A percentile compares a stretch with the other conserved stretches of the same genome.
Evolutionary conservation across 805 yeast species (phyloP).

Genomic region (Debaryomyces hansenii): DNA sequence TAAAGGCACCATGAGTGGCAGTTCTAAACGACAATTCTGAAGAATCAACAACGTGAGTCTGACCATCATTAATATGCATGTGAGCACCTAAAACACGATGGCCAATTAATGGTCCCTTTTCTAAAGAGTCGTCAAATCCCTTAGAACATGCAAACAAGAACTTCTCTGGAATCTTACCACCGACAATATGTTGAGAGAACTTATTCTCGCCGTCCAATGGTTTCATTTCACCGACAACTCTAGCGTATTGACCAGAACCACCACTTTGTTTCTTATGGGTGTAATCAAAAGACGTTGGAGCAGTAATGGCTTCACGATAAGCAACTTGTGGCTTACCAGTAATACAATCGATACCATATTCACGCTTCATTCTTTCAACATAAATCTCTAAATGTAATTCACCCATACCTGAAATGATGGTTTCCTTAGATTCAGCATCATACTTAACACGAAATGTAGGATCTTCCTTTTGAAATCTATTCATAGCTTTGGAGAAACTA

Average conservation of each 20-base stretch:
- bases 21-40: constrained; percentile 93
- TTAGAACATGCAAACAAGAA: constrained; percentile 90
- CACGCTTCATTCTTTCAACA: constrained; percentile 97
- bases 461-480: constrained; percentile 97
- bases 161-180: constrained; percentile 96
- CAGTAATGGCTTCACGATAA: constrained; percentile 87
- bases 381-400: constrained; percentile 96
- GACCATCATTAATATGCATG: constrained; percentile 96
- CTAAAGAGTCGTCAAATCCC: constrained; percentile 93
- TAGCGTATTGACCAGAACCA: constrained; percentile 99
- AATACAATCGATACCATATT: constrained; percentile 90
- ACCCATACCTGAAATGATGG: constrained; percentile 96
- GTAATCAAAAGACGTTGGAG: constrained; percentile 78
- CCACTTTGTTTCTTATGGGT: constrained; percentile 98
- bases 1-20: constrained; percentile 90
- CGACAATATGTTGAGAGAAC: constrained; percentile 86
- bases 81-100: constrained; percentile 89
- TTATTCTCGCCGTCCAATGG: constrained; percentile 67
- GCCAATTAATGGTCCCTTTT: constrained; percentile 96
- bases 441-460: constrained; percentile 95
- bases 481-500: constrained; percentile 94
- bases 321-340: constrained; percentile 99
- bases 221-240: constrained; percentile 82
- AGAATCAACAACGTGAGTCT: constrained; percentile 94
- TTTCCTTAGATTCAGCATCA: constrained; percentile 90